Percentiles rank a stretch among this genome's conserved stretches.
Conservation (phyloP, 495 filamentous ascomycete genomes). For the Penicillium malachiteum region DNA sequence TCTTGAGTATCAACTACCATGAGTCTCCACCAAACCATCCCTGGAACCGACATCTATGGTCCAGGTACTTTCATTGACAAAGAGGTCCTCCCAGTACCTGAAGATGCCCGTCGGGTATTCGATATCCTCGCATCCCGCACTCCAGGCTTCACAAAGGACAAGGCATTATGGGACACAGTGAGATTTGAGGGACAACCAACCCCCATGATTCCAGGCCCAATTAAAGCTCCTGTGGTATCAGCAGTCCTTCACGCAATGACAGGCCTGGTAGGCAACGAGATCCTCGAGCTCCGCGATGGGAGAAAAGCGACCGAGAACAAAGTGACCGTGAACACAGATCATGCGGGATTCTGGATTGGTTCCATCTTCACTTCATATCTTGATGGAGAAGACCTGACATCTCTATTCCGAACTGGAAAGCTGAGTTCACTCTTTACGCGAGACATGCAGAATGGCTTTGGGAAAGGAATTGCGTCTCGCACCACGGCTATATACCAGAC, state of each 20-base stretch:
- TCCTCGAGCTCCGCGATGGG: conserved; percentile 26
- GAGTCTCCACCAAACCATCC: conserved; percentile 17
- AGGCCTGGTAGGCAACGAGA: conserved; percentile 28
- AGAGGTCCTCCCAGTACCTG: conserved; percentile 19
- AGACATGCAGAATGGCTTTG: conserved; percentile 27
- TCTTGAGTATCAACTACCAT: too few species aligned
- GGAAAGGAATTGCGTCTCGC: conserved; percentile 17
- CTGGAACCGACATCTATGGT: conserved; percentile 28
- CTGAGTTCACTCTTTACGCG: conserved; percentile 13
- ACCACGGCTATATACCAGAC: conserved; percentile 32
- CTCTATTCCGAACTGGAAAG: conserved; percentile 10
- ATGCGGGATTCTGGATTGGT: conserved; percentile 31
- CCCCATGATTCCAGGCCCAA: conserved; percentile 28
- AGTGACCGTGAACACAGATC: conserved; percentile 29
- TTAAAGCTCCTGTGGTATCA: conserved; percentile 22
- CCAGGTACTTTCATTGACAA: conserved; percentile 32
- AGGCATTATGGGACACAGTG: conserved; percentile 24
- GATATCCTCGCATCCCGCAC: conserved; percentile 22
- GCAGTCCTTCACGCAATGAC: conserved; percentile 32
- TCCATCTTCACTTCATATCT: conserved; percentile 18
- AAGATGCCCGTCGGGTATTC: conserved; percentile 28
- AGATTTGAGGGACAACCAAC: conserved; percentile 22
- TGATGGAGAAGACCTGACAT: conserved; percentile 17
- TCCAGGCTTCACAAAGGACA: conserved; percentile 25
- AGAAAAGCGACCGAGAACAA: conserved; percentile 7